These are phyloP conservation scores for Erodium maritimum DNA, from an alignment of 345 rosid species.

Conservation along the genomic window DNA sequence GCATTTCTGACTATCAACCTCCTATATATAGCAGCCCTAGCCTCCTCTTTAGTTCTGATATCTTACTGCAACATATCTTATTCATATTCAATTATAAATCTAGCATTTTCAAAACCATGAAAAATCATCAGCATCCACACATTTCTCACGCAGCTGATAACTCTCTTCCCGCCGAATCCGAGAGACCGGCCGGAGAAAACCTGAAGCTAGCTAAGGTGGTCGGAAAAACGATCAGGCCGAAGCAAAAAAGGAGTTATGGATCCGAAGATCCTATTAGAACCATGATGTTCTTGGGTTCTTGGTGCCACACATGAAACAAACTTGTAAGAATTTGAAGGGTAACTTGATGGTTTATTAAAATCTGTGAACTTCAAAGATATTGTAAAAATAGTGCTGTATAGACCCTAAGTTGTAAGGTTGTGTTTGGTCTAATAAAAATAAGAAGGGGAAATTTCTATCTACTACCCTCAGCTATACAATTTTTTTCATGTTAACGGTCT, in stretches of 20 bases:
- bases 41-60: neutral
- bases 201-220: neutral
- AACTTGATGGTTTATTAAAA: no score
- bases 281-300: slow-evolving; percentile 8
- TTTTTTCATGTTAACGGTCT: no score
- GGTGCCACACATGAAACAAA: slow-evolving; percentile 6
- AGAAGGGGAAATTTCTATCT: no score
- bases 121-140: neutral
- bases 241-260: slow-evolving; percentile 3
- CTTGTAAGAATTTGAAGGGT: neutral
- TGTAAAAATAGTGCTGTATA: no score
- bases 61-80: neutral
- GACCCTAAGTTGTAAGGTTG: no score
- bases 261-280: slow-evolving; percentile 9
- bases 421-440: no score
- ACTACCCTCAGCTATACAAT: no score
- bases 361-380: no score
- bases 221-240: neutral
- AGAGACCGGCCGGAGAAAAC: neutral
- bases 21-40: neutral
- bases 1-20: neutral
- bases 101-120: no score
- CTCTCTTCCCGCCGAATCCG: neutral
- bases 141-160: neutral
- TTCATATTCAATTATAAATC: no score